Conservation (phyloP, 192 early-diverging fungal genomes). For the Coemansia furcata region DNA sequence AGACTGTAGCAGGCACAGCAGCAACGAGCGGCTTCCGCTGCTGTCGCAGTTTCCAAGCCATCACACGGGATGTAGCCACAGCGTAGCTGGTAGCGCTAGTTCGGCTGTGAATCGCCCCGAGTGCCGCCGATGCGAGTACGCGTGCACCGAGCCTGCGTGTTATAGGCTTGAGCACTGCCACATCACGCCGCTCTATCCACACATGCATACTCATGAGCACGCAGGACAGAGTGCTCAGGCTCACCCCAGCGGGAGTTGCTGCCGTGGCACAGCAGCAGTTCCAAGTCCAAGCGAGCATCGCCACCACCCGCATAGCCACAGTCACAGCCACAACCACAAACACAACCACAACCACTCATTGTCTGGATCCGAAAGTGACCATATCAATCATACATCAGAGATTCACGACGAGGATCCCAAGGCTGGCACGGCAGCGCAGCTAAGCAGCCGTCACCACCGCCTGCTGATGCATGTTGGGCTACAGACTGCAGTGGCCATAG, state of each 20-base stretch:
- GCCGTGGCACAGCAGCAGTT: too few relatives aligned
- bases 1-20: background rate
- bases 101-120: background rate
- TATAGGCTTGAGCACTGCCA: conserved; percentile 45
- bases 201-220: conserved; percentile 25
- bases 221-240: background rate
- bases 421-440: too few relatives aligned
- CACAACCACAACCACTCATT: too few relatives aligned
- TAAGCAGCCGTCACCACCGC: too few relatives aligned
- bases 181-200: conserved; percentile 44
- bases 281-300: too few relatives aligned
- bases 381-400: too few relatives aligned
- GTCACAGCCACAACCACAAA: too few relatives aligned
- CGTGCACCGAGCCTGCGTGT: conserved; percentile 30
- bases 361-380: too few relatives aligned
- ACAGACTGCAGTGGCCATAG: too few relatives aligned
- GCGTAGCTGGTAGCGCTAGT: background rate
- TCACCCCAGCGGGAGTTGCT: background rate
- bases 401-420: too few relatives aligned
- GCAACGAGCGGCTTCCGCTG: conserved; percentile 20
- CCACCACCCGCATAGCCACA: too few relatives aligned
- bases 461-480: too few relatives aligned
- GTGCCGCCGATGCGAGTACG: conserved; percentile 38
- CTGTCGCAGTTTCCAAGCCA: conserved; percentile 1
- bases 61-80: background rate